These are phyloP conservation scores for Zizania palustris DNA, from an alignment of 202 grass and related monocot species.

Conservation along the genomic window DNA sequence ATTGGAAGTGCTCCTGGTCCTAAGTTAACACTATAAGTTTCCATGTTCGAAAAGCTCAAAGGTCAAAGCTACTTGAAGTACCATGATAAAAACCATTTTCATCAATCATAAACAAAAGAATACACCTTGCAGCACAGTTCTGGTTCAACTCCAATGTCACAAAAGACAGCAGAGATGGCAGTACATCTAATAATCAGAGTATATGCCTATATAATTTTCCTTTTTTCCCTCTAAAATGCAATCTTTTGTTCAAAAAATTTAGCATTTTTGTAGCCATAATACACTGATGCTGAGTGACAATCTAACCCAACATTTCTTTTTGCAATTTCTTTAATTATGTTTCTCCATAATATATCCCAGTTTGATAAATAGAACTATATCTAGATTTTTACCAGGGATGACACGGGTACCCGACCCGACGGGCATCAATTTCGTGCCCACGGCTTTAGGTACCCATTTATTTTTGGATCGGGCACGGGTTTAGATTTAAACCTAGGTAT, in stretches of 20 bases:
- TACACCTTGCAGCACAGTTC: background rate
- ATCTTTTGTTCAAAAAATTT: background rate
- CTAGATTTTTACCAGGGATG: background rate
- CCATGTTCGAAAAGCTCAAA: background rate
- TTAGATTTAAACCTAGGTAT: no score
- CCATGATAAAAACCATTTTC: background rate
- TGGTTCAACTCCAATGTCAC: background rate
- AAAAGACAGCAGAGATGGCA: slow-evolving; percentile 6
- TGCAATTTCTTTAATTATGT: slow-evolving; percentile 5
- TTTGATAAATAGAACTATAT: slow-evolving; percentile 13
- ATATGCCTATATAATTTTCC: slow-evolving; percentile 7
- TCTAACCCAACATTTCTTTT: background rate
- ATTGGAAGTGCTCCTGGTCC: slow-evolving; percentile 6
- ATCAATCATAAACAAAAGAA: background rate
- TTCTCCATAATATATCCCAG: slow-evolving; percentile 5
- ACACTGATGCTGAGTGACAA: background rate
- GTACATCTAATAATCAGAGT: background rate
- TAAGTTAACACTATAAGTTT: background rate
- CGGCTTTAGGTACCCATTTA: no score
- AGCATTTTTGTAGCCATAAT: slow-evolving; percentile 7
- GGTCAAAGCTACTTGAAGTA: background rate
- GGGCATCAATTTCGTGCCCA: no score
- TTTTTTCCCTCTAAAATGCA: background rate
- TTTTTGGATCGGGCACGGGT: no score
- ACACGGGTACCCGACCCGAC: no score